Base-by-base conservation (phyloP, 306 rosid genomes). In the Purshia tridentata region DNA sequence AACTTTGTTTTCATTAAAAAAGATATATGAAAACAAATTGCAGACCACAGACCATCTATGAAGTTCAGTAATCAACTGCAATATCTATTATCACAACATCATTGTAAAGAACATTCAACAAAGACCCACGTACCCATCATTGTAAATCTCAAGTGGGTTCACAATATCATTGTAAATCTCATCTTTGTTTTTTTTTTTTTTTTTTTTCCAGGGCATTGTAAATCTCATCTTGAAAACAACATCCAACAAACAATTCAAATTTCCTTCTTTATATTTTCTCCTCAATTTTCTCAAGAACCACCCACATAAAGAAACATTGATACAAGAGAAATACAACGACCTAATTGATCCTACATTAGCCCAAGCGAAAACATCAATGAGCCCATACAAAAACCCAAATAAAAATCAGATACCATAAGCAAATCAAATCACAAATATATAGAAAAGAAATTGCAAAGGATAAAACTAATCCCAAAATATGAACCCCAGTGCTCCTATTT, bases 201-300 rank as follows among this genome's bases (percentile, higher is more conserved):
- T n/a, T n/a, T n/a, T n/a, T n/a, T n/a, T n/a, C n/a, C n/a, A n/a
- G n/a, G n/a, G n/a, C n/a, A n/a, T n/a, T n/a, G n/a, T n/a, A n/a
- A n/a, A n/a, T n/a, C n/a, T n/a, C n/a, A 29, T 29, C 35, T 29
- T 14, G 14, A 29, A 4, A 16, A 58, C 2, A 59, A 35, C 65
- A 37, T 9, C 10, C 12, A 39, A 7, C 9, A 9, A 0, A 51
- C 47, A 50, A 51, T 35, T 15, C 14, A n/a, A 68, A 9, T 19
- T 52, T 8, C 29, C 65, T 22, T 56, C 7, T 35, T 56, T 5
- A 0, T 22, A 8, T 47, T 51, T 56, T n/a, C n/a, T n/a, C n/a
- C n/a, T n/a, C n/a, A n/a, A n/a, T n/a, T n/a, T n/a, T 53, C 74
- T 49, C 40, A 48, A 51, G 44, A 48, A 77, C 70, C 69, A 46